Conservation (phyloP, 805 yeast genomes). For the Spathaspora boniae region DNA sequence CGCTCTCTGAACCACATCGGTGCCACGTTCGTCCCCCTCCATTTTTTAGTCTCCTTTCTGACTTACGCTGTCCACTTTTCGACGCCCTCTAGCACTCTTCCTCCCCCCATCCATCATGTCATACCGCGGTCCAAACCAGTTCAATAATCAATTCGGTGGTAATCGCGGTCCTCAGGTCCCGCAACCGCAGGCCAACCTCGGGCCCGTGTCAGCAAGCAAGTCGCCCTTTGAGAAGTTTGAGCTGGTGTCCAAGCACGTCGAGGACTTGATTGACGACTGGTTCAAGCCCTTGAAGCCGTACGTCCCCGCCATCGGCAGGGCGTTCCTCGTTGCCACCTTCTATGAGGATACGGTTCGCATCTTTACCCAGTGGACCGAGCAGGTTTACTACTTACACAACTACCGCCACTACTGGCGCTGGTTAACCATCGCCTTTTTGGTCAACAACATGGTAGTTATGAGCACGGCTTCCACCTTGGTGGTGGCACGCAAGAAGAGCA, state of each 20-base stretch:
- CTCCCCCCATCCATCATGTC: too few relatives aligned
- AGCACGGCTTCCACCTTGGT: conserved; percentile 66
- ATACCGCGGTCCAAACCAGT: conserved; percentile 43
- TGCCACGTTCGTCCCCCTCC: background rate
- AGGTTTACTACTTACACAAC: conserved; percentile 76
- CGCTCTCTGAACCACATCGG: too few relatives aligned
- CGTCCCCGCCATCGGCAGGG: conserved; percentile 85
- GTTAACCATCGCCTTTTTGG: conserved; percentile 70
- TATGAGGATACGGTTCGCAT: conserved; percentile 86
- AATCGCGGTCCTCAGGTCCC: too few relatives aligned
- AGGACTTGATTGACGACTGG: conserved; percentile 50
- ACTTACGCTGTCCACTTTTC: too few relatives aligned
- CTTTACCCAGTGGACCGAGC: conserved; percentile 85
- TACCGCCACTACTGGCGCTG: conserved; percentile 77
- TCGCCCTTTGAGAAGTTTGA: conserved; percentile 44
- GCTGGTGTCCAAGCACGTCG: conserved; percentile 48
- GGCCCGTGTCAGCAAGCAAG: conserved; percentile 28
- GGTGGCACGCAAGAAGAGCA: conserved; percentile 63
- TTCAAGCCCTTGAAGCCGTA: conserved; percentile 58
- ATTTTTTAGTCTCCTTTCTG: conserved; percentile 3
- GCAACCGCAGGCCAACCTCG: conserved; percentile 20
- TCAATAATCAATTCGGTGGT: conserved; percentile 33
- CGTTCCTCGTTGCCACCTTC: conserved; percentile 89
- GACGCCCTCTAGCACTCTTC: too few relatives aligned
- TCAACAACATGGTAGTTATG: conserved; percentile 67